phyloP scores from a whole-genome alignment of 352 stramenopile genomes.

The Phytophthora palmivora region DNA sequence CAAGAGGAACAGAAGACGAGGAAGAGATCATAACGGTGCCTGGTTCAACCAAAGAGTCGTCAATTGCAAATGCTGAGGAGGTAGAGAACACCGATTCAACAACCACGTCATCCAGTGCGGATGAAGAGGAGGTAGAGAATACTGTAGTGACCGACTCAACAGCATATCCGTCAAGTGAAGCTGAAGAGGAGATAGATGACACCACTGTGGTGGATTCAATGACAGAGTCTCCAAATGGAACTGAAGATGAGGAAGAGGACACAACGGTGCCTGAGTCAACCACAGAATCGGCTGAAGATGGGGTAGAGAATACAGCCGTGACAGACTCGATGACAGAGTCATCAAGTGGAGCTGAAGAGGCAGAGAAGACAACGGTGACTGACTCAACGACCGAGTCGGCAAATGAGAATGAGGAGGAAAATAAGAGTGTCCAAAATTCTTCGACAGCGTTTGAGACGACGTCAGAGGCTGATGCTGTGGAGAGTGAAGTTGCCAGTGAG shows the following conservation, averaged over 20 bases:
- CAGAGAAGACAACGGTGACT: background rate
- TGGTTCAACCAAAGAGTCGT: background rate
- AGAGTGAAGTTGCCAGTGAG: background rate
- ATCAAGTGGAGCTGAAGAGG: background rate
- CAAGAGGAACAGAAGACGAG: conserved; percentile 5
- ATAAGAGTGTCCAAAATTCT: conserved; percentile 1
- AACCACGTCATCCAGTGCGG: too few relatives aligned
- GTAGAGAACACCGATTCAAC: too few relatives aligned
- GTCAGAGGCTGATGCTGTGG: background rate
- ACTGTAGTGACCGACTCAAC: background rate
- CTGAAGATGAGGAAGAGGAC: background rate
- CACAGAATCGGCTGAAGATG: background rate
- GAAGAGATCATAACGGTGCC: background rate
- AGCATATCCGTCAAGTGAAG: background rate
- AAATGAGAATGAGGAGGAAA: conserved; percentile 3
- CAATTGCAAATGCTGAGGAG: conserved; percentile 1
- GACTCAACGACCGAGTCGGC: background rate
- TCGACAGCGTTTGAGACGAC: background rate
- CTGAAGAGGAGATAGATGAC: background rate
- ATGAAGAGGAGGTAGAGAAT: conserved; percentile 8
- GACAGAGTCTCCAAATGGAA: too few relatives aligned
- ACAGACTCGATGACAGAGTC: background rate
- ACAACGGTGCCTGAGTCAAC: background rate
- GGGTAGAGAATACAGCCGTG: background rate
- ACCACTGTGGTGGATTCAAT: background rate